phyloP scores from a whole-genome alignment of 1,139 yeast species.

The Diutina scorzettiae region DNA sequence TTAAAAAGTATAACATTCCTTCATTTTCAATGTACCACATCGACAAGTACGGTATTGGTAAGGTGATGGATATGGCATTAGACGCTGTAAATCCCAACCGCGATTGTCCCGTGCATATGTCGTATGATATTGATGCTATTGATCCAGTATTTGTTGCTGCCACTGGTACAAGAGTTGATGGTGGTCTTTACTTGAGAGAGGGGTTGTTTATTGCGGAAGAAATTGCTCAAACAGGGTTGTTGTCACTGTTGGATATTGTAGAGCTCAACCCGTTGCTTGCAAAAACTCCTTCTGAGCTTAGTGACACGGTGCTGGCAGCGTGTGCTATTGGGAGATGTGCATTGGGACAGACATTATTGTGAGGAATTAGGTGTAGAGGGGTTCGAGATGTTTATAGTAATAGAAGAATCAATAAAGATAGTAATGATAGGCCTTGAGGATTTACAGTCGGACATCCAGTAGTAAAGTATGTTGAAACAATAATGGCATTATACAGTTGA shows the following conservation, averaged over 20 bases:
- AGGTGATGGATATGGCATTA: conserved; percentile 87
- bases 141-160: conserved; percentile 94
- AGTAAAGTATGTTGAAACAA: too few relatives aligned
- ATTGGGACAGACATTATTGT: conserved; percentile 78
- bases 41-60: conserved; percentile 86
- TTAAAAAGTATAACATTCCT: conserved; percentile 59
- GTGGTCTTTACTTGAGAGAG: conserved; percentile 89
- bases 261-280: conserved; percentile 91
- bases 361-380: too few relatives aligned
- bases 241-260: conserved; percentile 81
- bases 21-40: conserved; percentile 95
- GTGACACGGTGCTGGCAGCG: conserved; percentile 83
- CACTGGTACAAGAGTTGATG: conserved; percentile 96
- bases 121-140: conserved; percentile 94
- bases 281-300: conserved; percentile 59
- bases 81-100: conserved; percentile 67
- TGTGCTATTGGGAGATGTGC: conserved; percentile 91
- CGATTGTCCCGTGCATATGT: conserved; percentile 68
- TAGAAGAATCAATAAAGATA: too few relatives aligned
- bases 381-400: too few relatives aligned
- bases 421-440: too few relatives aligned
- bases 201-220: conserved; percentile 90
- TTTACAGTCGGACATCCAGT: too few relatives aligned
- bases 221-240: conserved; percentile 75
- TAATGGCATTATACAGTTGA: too few relatives aligned